phyloP scores from a whole-genome alignment of 2,329 filamentous ascomycete species.

The Paraphoma chrysanthemicola region DNA sequence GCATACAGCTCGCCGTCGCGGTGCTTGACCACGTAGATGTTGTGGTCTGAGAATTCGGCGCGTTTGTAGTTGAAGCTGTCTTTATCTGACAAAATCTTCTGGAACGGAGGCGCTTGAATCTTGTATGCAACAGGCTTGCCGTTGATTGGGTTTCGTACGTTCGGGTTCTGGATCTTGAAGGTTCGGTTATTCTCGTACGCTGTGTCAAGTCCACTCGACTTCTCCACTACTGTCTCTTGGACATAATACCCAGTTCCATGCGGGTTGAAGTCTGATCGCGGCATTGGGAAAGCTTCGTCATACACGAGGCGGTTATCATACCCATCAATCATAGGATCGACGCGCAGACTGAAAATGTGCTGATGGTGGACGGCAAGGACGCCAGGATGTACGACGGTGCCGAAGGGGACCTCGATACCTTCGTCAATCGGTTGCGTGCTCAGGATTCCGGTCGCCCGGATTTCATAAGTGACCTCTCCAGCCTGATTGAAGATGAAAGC shows the following conservation, averaged over 20 bases:
- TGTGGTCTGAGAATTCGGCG: conserved; percentile 65
- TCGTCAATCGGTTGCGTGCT: conserved; percentile 73
- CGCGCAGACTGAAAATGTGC: conserved; percentile 70
- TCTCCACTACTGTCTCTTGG: conserved; percentile 55
- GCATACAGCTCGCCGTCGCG: conserved; percentile 66
- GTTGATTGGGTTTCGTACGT: conserved; percentile 55
- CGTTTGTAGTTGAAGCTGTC: conserved; percentile 64
- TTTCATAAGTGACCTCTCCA: conserved; percentile 70
- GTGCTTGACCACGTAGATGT: conserved; percentile 65
- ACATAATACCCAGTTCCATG: conserved; percentile 60
- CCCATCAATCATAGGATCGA: conserved; percentile 58
- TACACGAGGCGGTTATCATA: conserved; percentile 57
- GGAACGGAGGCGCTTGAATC: conserved; percentile 57
- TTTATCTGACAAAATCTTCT: conserved; percentile 60
- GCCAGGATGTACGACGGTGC: conserved; percentile 72
- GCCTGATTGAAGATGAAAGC: conserved; percentile 76
- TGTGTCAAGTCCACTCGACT: conserved; percentile 60
- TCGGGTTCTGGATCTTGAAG: conserved; percentile 59
- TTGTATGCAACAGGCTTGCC: conserved; percentile 58
- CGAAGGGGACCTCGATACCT: conserved; percentile 68
- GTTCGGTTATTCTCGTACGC: conserved; percentile 53
- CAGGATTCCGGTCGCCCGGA: conserved; percentile 72
- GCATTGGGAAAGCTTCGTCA: conserved; percentile 65
- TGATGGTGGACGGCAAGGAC: conserved; percentile 76
- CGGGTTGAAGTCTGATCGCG: conserved; percentile 62